Percentiles rank a stretch among this genome's conserved stretches.
phyloP scores from a whole-genome alignment of 148 eudicot genomes.

The Arbutus unedo region DNA sequence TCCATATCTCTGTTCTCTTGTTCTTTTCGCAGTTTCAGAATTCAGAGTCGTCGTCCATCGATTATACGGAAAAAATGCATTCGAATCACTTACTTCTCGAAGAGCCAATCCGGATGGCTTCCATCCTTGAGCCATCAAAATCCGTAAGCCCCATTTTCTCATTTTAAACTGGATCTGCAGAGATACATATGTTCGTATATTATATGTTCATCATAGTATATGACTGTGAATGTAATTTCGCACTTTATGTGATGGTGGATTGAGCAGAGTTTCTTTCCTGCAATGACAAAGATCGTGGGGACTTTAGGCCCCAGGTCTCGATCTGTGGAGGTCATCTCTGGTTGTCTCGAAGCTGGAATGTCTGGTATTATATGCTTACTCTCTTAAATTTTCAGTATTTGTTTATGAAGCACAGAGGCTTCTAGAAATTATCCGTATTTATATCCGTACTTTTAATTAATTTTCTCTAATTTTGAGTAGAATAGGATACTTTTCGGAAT shows the following conservation, averaged over 20 bases:
- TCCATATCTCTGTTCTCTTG: constrained; percentile 7
- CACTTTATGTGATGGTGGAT: not conserved
- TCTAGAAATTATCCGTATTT: too few relatives aligned
- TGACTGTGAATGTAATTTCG: not conserved
- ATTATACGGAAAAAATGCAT: constrained; percentile 47
- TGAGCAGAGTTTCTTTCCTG: constrained; percentile 70
- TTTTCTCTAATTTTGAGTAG: too few relatives aligned
- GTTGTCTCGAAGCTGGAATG: constrained; percentile 88
- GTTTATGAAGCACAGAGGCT: too few relatives aligned
- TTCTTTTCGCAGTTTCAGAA: not conserved
- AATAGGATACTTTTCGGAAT: too few relatives aligned
- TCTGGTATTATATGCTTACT: constrained; percentile 47
- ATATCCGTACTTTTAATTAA: too few relatives aligned
- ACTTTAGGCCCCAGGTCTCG: constrained; percentile 85
- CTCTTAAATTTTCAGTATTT: not conserved
- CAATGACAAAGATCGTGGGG: constrained; percentile 97
- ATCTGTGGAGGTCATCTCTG: constrained; percentile 68
- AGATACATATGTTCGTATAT: not conserved
- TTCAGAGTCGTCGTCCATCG: not conserved
- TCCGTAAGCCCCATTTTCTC: constrained; percentile 29
- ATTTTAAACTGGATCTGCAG: not conserved
- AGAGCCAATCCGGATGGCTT: constrained; percentile 93
- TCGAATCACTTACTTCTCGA: constrained; percentile 84
- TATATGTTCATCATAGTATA: not conserved
- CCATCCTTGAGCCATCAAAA: constrained; percentile 88